phyloP scores from a whole-genome alignment of 2,329 filamentous ascomycete genomes.

The Dactylellina cionopaga region DNA sequence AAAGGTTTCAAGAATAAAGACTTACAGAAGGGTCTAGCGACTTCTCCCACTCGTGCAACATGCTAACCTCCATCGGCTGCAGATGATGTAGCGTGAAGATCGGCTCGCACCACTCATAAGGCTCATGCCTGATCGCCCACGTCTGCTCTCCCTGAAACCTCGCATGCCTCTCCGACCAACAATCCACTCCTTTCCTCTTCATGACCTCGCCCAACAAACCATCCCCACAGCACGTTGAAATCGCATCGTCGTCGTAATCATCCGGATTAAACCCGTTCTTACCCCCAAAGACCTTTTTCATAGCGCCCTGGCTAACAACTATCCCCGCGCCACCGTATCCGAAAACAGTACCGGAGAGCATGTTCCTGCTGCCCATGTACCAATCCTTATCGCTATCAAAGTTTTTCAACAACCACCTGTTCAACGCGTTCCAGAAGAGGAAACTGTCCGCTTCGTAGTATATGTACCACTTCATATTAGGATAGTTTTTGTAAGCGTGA shows the following conservation, averaged over 20 bases:
- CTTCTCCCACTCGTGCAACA: conserved; percentile 44
- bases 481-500: conserved; percentile 66
- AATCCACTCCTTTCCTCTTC: conserved; percentile 34
- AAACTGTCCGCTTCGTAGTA: conserved; percentile 71
- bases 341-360: conserved; percentile 63
- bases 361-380: conserved; percentile 67
- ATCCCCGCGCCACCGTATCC: conserved; percentile 68
- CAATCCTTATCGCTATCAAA: conserved; percentile 63
- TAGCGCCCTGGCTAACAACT: conserved; percentile 33
- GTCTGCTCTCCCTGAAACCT: conserved; percentile 40
- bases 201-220: conserved; percentile 20
- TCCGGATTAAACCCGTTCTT: conserved; percentile 9
- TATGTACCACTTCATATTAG: conserved; percentile 69
- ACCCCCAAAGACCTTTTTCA: conserved; percentile 28
- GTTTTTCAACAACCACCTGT: conserved; percentile 63
- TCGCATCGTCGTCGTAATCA: conserved; percentile 29
- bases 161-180: conserved; percentile 21
- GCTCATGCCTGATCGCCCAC: conserved; percentile 20
- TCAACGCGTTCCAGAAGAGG: conserved; percentile 67
- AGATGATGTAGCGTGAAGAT: conserved; percentile 43
- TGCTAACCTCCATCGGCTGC: conserved; percentile 27
- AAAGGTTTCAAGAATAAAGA: background rate
- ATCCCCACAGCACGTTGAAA: conserved; percentile 26
- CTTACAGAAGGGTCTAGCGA: conserved; percentile 20
- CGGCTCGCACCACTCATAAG: conserved; percentile 21